These are phyloP conservation scores for Kodamaea sagamina DNA, from an alignment of 805 yeast species.

Conservation along the genomic window DNA sequence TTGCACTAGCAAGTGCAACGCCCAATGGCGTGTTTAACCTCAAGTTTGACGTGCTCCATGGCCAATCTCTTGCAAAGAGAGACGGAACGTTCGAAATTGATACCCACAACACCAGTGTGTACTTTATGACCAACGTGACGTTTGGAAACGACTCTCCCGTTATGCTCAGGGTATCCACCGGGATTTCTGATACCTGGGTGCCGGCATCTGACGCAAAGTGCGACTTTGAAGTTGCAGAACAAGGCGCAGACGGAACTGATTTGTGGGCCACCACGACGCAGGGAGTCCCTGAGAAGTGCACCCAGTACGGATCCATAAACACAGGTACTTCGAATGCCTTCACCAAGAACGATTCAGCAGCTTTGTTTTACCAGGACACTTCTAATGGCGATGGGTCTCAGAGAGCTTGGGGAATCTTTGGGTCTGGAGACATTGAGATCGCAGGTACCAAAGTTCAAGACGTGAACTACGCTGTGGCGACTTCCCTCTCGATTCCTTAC, in stretches of 20 bases:
- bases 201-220: conserved; percentile 27
- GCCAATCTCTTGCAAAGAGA: neutral
- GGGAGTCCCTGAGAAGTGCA: conserved; percentile 1
- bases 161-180: conserved; percentile 56
- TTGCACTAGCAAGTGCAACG: too few relatives aligned
- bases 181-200: conserved; percentile 75
- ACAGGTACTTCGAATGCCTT: neutral
- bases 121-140: neutral
- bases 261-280: conserved; percentile 22
- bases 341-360: neutral
- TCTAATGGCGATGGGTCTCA: neutral
- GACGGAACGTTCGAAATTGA: neutral
- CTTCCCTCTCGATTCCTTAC: neutral
- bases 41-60: neutral
- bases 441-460: conserved; percentile 2
- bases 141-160: neutral
- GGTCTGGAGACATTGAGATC: neutral
- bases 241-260: neutral
- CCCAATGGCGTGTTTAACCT: neutral
- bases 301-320: neutral
- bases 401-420: neutral
- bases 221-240: conserved; percentile 1
- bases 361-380: neutral
- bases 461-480: conserved; percentile 2
- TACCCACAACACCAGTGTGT: neutral